A percentile compares a stretch with the other conserved stretches of the same genome.
Conservation (phyloP, 2,329 filamentous ascomycete species). For the Colletotrichum sp. region DNA sequence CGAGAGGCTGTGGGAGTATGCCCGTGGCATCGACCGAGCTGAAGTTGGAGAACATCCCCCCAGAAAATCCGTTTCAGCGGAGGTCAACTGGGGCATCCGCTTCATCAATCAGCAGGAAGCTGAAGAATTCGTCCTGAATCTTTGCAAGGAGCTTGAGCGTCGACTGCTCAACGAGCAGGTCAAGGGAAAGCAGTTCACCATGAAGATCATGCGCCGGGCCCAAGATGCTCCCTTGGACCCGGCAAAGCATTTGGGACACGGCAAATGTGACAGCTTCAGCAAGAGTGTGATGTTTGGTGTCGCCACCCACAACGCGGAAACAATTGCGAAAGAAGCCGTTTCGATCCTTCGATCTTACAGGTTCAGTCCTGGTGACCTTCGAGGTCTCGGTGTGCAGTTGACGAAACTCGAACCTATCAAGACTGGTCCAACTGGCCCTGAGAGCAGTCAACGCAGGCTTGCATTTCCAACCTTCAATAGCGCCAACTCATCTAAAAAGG, state of each 20-base stretch:
- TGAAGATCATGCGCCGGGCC: constrained; percentile 93
- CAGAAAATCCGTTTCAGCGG: constrained; percentile 93
- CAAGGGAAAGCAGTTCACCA: constrained; percentile 84
- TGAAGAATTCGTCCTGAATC: constrained; percentile 85
- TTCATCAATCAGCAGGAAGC: constrained; percentile 93
- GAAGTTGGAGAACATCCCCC: constrained; percentile 87
- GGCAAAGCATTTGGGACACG: constrained; percentile 91
- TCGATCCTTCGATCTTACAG: constrained; percentile 81
- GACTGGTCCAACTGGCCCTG: constrained; percentile 53
- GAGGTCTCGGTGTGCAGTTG: constrained; percentile 91
- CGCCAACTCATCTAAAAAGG: constrained; percentile 42
- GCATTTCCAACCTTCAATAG: constrained; percentile 67
- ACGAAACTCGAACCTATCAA: constrained; percentile 88
- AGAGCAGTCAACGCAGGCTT: constrained; percentile 81
- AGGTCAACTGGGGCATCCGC: constrained; percentile 97
- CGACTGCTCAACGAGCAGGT: constrained; percentile 83
- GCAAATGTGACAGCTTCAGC: constrained; percentile 93
- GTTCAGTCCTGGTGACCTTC: constrained; percentile 89
- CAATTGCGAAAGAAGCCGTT: constrained; percentile 83
- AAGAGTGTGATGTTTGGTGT: constrained; percentile 85
- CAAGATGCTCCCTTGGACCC: constrained; percentile 89
- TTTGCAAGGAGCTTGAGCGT: constrained; percentile 85
- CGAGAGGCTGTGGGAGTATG: constrained; percentile 87
- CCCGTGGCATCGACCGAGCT: constrained; percentile 82
- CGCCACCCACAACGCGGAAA: constrained; percentile 75